Base-by-base conservation (phyloP, 805 yeast genomes). In the Nakazawaea ishiwadae region DNA sequence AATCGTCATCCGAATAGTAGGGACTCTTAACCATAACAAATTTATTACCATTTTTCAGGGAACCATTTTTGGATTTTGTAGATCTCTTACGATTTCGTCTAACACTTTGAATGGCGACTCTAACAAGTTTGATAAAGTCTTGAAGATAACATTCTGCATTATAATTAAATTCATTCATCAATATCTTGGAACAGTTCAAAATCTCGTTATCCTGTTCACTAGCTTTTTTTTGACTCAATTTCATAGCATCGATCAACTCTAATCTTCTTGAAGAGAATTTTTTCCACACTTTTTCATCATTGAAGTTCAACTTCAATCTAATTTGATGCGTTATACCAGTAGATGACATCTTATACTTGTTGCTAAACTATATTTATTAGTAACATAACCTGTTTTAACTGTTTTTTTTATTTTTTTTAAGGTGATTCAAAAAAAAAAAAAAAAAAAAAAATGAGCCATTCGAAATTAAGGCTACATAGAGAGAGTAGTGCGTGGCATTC, bases 101-200 rank as follows among this genome's bases (percentile, higher is more conserved):
- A 1, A 86, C 97, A 39, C 95, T 82, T 61, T 91, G 99, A 20
- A 91, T 82, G 1, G 96, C 98, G 8, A 96, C 95, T 28, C 96
- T 69, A 0, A 93, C 97, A 27, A 91, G 69, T 58, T 83, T 85
- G 59, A 89, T 96, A 57, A 91, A 91, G 49, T 93, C 98, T 1
- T 68, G 60, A 20, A 79, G 63, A 11, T 70, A 5, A 70, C 72
- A 2, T 61, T 62, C 2, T 82, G 31, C 35, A 10, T 26, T 17
- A 56, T 80, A 90, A 4, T 79, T 77, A 53, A 87, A 93, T 62
- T 93, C 99, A 2, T 71, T 66, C 52, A 95, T 68, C 35, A 91
- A 66, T 3, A 83, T 72, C 37, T 76, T 75, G 0, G 98, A 96
- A 28, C 95, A 93, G 38, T 76, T 73, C 37, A 72, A 69, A 35